These are phyloP conservation scores for Scedosporium aurantiacum DNA, from an alignment of 2,329 filamentous ascomycete species.

Conservation along the genomic window DNA sequence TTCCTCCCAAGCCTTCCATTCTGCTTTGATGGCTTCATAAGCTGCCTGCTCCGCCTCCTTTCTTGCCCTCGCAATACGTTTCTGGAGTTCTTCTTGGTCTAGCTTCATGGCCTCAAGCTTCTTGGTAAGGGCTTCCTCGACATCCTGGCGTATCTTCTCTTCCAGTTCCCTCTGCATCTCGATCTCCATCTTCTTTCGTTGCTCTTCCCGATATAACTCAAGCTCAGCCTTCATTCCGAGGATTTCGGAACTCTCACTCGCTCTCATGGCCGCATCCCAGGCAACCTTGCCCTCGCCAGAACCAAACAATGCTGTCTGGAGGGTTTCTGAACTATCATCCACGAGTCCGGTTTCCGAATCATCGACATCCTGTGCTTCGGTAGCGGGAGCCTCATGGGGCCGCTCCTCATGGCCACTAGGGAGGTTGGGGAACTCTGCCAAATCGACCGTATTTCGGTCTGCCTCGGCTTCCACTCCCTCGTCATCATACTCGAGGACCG, in stretches of 20 bases:
- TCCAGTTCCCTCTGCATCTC: slow-evolving; percentile 33
- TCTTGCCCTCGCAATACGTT: slow-evolving; percentile 26
- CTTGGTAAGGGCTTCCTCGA: slow-evolving; percentile 30
- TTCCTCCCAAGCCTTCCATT: slow-evolving; percentile 24
- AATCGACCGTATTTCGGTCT: too few relatives aligned
- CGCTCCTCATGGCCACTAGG: too few relatives aligned
- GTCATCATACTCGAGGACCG: background rate
- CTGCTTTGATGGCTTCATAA: slow-evolving; percentile 31
- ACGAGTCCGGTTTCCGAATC: too few relatives aligned
- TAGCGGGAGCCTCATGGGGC: too few relatives aligned
- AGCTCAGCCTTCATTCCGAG: slow-evolving; percentile 52
- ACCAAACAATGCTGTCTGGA: too few relatives aligned
- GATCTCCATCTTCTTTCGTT: slow-evolving; percentile 33
- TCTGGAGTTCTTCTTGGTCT: slow-evolving; percentile 29
- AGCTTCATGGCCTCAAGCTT: slow-evolving; percentile 31
- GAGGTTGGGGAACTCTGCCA: too few relatives aligned
- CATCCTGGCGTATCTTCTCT: slow-evolving; percentile 32
- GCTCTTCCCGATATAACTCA: slow-evolving; percentile 33
- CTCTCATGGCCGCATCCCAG: slow-evolving; percentile 14
- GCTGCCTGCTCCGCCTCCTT: slow-evolving; percentile 24
- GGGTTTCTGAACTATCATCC: too few relatives aligned
- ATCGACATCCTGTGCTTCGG: too few relatives aligned
- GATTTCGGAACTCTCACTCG: slow-evolving; percentile 36
- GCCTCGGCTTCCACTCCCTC: too few relatives aligned
- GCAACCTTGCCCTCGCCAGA: too few relatives aligned